Evolutionary conservation across 2,329 filamentous ascomycete genomes (phyloP).

Genomic region (Neobulgaria alba): DNA sequence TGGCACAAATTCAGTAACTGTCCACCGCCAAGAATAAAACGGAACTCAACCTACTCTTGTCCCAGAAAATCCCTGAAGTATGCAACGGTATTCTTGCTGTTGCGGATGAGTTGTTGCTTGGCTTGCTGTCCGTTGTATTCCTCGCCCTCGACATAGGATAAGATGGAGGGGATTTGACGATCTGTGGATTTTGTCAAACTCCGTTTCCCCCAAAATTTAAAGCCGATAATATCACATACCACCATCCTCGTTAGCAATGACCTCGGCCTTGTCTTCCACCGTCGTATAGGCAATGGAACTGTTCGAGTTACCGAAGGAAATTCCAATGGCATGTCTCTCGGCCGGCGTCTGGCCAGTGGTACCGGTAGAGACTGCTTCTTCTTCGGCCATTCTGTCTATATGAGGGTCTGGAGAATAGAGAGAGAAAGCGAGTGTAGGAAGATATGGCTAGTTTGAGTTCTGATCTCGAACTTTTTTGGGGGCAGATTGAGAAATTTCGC

Average conservation of each 20-base stretch:
- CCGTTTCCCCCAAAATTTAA: background rate
- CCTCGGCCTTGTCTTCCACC: conserved; percentile 87
- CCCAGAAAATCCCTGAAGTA: conserved; percentile 96
- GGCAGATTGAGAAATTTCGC: conserved; percentile 23
- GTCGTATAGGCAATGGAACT: conserved; percentile 94
- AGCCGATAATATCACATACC: conserved; percentile 44
- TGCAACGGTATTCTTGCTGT: conserved; percentile 85
- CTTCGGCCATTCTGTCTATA: conserved; percentile 27
- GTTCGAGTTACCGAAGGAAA: conserved; percentile 97
- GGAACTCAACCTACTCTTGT: conserved; percentile 61
- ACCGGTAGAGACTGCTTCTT: conserved; percentile 8
- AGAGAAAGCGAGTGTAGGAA: too few species aligned
- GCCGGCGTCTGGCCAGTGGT: conserved; percentile 34
- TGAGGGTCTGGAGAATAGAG: too few species aligned
- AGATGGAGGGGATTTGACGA: conserved; percentile 88
- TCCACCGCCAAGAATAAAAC: background rate
- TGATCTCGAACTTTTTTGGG: conserved; percentile 14
- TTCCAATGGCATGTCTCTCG: conserved; percentile 72
- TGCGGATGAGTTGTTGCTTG: conserved; percentile 87
- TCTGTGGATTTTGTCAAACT: conserved; percentile 43
- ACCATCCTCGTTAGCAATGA: conserved; percentile 98
- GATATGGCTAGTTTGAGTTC: conserved; percentile 1
- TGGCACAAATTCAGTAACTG: conserved; percentile 28
- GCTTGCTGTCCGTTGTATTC: conserved; percentile 96
- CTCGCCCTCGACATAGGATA: conserved; percentile 92